phyloP scores from a whole-genome alignment of 495 filamentous ascomycete genomes.

The Schizothecium vesticola region DNA sequence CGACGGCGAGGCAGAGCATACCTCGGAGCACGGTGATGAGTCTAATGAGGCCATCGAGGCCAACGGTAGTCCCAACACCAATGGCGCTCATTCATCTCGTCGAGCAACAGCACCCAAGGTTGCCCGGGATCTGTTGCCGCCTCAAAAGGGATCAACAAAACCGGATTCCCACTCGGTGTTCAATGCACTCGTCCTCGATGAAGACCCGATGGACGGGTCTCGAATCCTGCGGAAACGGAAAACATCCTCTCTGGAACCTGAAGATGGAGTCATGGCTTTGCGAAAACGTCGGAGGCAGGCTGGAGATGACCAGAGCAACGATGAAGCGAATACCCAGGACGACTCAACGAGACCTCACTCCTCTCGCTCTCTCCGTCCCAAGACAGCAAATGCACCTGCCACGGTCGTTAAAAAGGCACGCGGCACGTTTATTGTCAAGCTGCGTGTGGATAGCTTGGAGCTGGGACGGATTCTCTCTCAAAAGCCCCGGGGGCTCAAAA shows the following conservation, averaged over 20 bases:
- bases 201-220: conserved; percentile 80
- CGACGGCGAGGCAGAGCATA: conserved; percentile 33
- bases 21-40: conserved; percentile 33
- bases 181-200: conserved; percentile 69
- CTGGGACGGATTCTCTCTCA: conserved; percentile 54
- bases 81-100: conserved; percentile 29
- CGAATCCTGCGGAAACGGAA: conserved; percentile 85
- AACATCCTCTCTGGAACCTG: conserved; percentile 45
- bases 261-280: conserved; percentile 38
- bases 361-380: conserved; percentile 38
- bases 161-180: conserved; percentile 84
- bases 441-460: conserved; percentile 55
- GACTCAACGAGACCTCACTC: conserved; percentile 31
- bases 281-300: conserved; percentile 43
- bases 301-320: conserved; percentile 30
- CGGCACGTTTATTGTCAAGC: conserved; percentile 33
- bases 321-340: conserved; percentile 28
- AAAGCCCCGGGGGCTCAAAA: conserved; percentile 31
- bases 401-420: conserved; percentile 37
- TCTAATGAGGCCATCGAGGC: conserved; percentile 31
- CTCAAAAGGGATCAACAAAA: conserved; percentile 61
- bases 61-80: conserved; percentile 32
- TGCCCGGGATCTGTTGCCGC: conserved; percentile 69
- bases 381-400: conserved; percentile 20
- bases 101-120: conserved; percentile 49